phyloP scores from a whole-genome alignment of 2,329 filamentous ascomycete species.

The Colletotrichum sp. region DNA sequence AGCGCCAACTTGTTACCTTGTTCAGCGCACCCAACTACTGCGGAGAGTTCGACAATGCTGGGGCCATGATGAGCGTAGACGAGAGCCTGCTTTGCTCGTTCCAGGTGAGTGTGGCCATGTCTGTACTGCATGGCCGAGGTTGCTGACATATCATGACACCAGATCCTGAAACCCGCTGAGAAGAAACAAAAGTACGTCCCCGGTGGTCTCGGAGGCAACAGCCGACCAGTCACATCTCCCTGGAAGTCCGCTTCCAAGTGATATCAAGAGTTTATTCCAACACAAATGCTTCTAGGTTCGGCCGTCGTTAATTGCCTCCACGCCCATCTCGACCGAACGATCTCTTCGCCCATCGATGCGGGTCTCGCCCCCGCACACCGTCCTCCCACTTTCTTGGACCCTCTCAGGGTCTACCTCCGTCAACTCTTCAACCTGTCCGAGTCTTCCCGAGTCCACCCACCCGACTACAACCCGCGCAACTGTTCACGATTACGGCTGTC shows the following conservation, averaged over 20 bases:
- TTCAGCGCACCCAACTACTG: slow-evolving; percentile 99
- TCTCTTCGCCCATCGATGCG: background rate
- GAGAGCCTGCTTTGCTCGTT: slow-evolving; percentile 98
- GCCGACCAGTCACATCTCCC: slow-evolving; percentile 70
- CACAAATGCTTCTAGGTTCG: slow-evolving; percentile 87
- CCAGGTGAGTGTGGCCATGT: slow-evolving; percentile 68
- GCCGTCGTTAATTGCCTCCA: slow-evolving; percentile 77
- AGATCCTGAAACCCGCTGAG: slow-evolving; percentile 99
- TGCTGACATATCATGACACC: slow-evolving; percentile 16
- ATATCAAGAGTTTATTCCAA: slow-evolving; percentile 74
- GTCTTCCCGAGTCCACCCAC: slow-evolving; percentile 18
- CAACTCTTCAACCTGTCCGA: slow-evolving; percentile 20
- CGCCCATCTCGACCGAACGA: slow-evolving; percentile 12
- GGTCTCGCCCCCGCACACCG: background rate
- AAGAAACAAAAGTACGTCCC: slow-evolving; percentile 99
- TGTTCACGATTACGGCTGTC: slow-evolving; percentile 26
- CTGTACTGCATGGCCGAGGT: background rate
- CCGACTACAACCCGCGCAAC: slow-evolving; percentile 22
- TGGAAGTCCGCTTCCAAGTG: slow-evolving; percentile 70
- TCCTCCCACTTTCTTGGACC: slow-evolving; percentile 10
- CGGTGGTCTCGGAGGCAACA: slow-evolving; percentile 73
- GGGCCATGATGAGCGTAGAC: slow-evolving; percentile 99
- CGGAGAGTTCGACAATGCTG: slow-evolving; percentile 98
- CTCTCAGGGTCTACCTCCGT: background rate
- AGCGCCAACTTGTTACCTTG: slow-evolving; percentile 94